Conservation (phyloP, 169 alveolate genomes). For the Plasmodium falciparum region DNA sequence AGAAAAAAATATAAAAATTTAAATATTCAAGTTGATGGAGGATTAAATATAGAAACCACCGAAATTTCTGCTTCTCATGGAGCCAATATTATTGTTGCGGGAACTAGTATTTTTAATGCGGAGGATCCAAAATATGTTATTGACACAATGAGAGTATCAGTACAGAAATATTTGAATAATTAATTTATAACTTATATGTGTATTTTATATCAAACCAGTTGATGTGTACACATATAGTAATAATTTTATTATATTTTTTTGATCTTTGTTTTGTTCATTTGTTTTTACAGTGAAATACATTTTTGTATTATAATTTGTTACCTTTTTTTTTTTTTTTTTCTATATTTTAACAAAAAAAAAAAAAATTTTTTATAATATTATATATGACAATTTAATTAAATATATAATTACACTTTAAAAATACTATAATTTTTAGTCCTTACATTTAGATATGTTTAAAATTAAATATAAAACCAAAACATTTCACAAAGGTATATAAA, state of each 20-base stretch:
- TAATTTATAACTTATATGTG: background rate
- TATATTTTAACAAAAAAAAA: background rate
- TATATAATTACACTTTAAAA: no score
- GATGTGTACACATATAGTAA: background rate
- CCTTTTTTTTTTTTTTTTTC: background rate
- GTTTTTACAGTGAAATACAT: background rate
- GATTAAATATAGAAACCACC: conserved; percentile 86
- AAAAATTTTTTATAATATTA: no score
- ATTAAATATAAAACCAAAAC: no score
- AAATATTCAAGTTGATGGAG: conserved; percentile 91
- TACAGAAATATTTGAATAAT: conserved; percentile 61
- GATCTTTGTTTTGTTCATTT: background rate
- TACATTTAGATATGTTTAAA: no score
- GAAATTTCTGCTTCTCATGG: conserved; percentile 88
- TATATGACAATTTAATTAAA: no score
- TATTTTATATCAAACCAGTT: background rate
- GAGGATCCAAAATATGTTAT: conserved; percentile 77
- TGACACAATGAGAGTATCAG: conserved; percentile 75
- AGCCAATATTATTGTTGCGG: conserved; percentile 91
- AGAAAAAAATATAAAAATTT: conserved; percentile 80
- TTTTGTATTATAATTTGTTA: background rate
- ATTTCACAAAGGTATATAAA: no score
- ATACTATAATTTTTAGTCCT: no score
- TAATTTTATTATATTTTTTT: background rate
- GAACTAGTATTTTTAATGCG: conserved; percentile 85